Conservation (phyloP, 352 stramenopile species). For the Globisporangium polare region DNA sequence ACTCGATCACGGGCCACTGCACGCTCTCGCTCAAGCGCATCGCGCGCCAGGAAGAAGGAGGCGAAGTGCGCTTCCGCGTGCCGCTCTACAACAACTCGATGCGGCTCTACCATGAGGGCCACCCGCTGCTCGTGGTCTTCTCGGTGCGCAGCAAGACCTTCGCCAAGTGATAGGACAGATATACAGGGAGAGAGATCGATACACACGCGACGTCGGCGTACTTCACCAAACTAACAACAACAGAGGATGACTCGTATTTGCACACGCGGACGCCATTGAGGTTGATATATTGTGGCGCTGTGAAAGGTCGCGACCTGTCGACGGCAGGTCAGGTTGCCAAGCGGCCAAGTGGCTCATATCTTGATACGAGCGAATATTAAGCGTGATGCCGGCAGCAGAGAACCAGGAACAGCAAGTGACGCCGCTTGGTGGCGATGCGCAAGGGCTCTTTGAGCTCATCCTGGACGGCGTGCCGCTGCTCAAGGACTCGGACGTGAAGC, state of each 20-base stretch:
- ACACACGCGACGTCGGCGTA: neutral
- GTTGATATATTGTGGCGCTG: neutral
- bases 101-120: conserved; percentile 66
- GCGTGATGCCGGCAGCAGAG: neutral
- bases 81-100: conserved; percentile 80
- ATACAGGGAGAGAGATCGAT: conserved; percentile 5
- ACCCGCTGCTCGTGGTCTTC: conserved; percentile 70
- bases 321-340: too few relatives aligned
- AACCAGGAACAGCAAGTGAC: neutral
- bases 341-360: neutral
- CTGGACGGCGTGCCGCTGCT: conserved; percentile 41
- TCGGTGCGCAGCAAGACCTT: conserved; percentile 83
- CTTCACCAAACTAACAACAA: neutral
- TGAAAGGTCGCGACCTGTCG: neutral
- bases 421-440: neutral
- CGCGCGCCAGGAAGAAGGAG: conserved; percentile 56
- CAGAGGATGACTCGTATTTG: neutral
- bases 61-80: conserved; percentile 71
- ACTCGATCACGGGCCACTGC: conserved; percentile 75
- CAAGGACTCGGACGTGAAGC: conserved; percentile 43
- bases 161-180: conserved; percentile 42
- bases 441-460: conserved; percentile 39
- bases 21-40: conserved; percentile 79
- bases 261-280: neutral
- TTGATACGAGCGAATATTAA: too few relatives aligned